Base-by-base conservation (phyloP, 106 monocot species). In the Xerophyta viscosa region DNA sequence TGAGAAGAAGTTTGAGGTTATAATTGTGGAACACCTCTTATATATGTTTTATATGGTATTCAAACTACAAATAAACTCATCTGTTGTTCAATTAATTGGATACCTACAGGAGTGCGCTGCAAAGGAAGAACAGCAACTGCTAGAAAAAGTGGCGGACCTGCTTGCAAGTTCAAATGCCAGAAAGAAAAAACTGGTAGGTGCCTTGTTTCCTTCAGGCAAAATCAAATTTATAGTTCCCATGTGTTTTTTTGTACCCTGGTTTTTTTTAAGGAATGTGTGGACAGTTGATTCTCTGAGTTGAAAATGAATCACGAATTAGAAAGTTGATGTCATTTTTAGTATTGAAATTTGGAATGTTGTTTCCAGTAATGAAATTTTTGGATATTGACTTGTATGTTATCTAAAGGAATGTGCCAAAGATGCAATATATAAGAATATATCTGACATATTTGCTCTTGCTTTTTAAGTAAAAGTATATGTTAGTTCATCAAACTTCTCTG, bases 141-240 rank as follows among this genome's bases (percentile, higher is more conserved):
- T 98, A 37, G 77, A 82, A 58, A 98, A 84, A 53, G 85, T 98
- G 30, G 80, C 82, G 24, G 78, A 85, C 59, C 89, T 98, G 85
- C 58, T 89, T 31, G 89, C 85, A 47, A 82, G 74, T 69, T 98
- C 88, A 62, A 85, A 73, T 64, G 64, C 81, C n/a, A 70, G 85
- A 49, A 88, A 96, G 68, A 85, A 71, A 71, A 60, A 70, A 36
- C 66, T 89, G 78, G 96, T 96, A 85, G 24, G n/a, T 31, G 24
- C n/a, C 8, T 44, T 9, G 8, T 14, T 14, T 44, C n/a, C 10
- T 10, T 33, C 33, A n/a, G n/a, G 33, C 10, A 33, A 6, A 5
- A 33, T 10, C 5, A 33, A 33, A 44, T 17, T 14, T 44, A 44
- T 44, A 4, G 9, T 44, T 44, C 15, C 3, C n/a, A 44, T 44